phyloP scores from a whole-genome alignment of 2,329 filamentous ascomycete species.

The Canariomyces notabilis region DNA sequence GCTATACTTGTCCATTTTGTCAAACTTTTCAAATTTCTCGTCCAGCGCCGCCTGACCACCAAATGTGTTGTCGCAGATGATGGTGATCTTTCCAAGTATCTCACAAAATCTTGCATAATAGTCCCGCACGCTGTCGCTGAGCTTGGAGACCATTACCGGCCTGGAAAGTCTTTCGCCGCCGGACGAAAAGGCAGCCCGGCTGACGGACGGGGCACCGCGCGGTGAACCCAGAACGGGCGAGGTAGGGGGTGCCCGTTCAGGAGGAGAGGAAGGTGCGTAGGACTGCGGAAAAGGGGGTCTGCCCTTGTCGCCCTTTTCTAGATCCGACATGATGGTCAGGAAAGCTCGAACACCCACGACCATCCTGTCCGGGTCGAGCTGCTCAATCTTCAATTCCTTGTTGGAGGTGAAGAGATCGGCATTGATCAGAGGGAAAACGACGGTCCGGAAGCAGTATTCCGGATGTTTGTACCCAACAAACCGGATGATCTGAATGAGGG shows the following conservation, averaged over 20 bases:
- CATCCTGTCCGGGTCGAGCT: conserved; percentile 91
- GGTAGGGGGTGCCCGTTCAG: conserved; percentile 43
- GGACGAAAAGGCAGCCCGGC: conserved; percentile 26
- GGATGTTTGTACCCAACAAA: conserved; percentile 92
- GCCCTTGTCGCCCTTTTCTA: conserved; percentile 75
- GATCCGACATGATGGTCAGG: conserved; percentile 83
- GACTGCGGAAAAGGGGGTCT: conserved; percentile 78
- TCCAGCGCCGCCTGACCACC: conserved; percentile 92
- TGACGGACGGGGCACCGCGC: conserved; percentile 25
- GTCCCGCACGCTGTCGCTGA: conserved; percentile 74
- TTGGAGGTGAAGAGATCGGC: conserved; percentile 77
- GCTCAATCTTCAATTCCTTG: conserved; percentile 78
- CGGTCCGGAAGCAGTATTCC: conserved; percentile 84
- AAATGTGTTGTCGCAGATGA: conserved; percentile 95
- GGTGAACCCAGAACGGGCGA: conserved; percentile 46
- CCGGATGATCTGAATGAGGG: conserved; percentile 86
- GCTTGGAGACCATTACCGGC: conserved; percentile 54
- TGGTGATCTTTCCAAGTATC: conserved; percentile 90
- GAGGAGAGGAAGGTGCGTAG: conserved; percentile 37
- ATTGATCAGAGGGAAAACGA: conserved; percentile 94
- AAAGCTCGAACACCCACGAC: conserved; percentile 97
- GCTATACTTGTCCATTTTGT: conserved; percentile 95
- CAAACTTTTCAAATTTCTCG: conserved; percentile 90
- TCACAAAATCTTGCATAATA: conserved; percentile 91
- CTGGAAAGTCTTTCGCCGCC: conserved; percentile 63